Evolutionary conservation across 2,329 filamentous ascomycete genomes (phyloP).

Genomic region (Cladorrhinum sp.): DNA sequence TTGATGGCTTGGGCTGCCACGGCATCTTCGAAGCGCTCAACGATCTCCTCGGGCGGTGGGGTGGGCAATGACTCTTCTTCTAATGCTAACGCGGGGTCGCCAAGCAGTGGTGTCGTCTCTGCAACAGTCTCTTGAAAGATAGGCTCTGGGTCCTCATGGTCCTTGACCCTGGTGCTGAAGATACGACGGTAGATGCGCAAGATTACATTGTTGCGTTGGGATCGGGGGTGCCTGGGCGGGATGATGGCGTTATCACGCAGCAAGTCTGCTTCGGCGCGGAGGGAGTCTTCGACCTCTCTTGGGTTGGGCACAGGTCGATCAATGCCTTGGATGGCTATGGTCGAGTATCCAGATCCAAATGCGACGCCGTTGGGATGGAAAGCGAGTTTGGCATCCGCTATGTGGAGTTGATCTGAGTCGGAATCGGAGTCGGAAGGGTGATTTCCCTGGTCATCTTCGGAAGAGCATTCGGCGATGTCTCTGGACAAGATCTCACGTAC

Average conservation of each 20-base stretch:
- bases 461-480: slow-evolving; percentile 27
- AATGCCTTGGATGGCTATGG: slow-evolving; percentile 23
- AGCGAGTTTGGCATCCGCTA: slow-evolving; percentile 21
- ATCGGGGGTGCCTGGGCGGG: slow-evolving; percentile 1
- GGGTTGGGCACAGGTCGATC: slow-evolving; percentile 27
- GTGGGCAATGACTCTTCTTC: slow-evolving; percentile 5
- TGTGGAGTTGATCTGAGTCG: not conserved
- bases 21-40: slow-evolving; percentile 8
- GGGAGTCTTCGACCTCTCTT: slow-evolving; percentile 25
- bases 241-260: slow-evolving; percentile 14
- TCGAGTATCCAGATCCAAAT: slow-evolving; percentile 25
- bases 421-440: slow-evolving; percentile 3
- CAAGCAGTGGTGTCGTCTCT: slow-evolving; percentile 11
- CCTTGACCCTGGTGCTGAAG: slow-evolving; percentile 14
- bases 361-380: slow-evolving; percentile 28
- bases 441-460: slow-evolving; percentile 14
- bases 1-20: slow-evolving; percentile 11
- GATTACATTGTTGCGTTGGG: not conserved
- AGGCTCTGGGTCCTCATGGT: slow-evolving; percentile 10
- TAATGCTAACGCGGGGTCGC: not conserved
- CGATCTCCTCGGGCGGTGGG: slow-evolving; percentile 6
- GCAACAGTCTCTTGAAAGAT: not conserved
- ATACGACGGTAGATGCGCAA: slow-evolving; percentile 7
- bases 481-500: slow-evolving; percentile 23
- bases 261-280: slow-evolving; percentile 19